These are phyloP conservation scores for Diaporthe sp. DNA, from an alignment of 2,329 filamentous ascomycete genomes.

Conservation along the genomic window DNA sequence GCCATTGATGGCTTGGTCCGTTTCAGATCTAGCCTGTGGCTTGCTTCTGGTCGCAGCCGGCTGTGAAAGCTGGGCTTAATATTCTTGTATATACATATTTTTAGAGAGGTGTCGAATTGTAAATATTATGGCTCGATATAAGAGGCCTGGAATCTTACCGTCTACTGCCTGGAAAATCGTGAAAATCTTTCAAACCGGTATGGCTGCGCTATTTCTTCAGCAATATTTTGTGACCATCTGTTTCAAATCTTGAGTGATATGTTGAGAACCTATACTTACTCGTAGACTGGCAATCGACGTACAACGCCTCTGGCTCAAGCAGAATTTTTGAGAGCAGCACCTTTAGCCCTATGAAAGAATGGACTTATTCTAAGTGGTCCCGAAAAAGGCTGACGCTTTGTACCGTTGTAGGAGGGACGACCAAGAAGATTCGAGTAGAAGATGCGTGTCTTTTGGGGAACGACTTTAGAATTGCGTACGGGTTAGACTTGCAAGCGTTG, in stretches of 20 bases:
- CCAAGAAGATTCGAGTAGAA: background rate
- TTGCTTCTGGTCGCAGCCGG: background rate
- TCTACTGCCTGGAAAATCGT: background rate
- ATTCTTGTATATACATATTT: conserved; percentile 18
- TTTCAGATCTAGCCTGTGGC: background rate
- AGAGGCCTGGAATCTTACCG: background rate
- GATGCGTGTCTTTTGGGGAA: background rate
- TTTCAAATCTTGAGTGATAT: background rate
- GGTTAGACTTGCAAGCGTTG: background rate
- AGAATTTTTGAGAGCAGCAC: too few relatives aligned
- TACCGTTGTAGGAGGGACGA: too few relatives aligned
- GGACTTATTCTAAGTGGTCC: too few relatives aligned
- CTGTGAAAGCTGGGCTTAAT: background rate
- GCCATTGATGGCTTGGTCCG: background rate
- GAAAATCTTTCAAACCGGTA: background rate
- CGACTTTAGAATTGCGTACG: background rate
- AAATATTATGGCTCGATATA: conserved; percentile 6
- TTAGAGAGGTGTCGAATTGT: conserved; percentile 23
- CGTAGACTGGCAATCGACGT: background rate
- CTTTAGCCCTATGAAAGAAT: too few relatives aligned
- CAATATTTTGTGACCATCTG: background rate
- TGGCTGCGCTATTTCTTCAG: background rate
- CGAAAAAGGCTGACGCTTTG: too few relatives aligned
- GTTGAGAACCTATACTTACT: background rate
- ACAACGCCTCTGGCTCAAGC: too few relatives aligned